Base-by-base conservation (phyloP, 805 yeast species). In the Yamadazyma akitaensis region DNA sequence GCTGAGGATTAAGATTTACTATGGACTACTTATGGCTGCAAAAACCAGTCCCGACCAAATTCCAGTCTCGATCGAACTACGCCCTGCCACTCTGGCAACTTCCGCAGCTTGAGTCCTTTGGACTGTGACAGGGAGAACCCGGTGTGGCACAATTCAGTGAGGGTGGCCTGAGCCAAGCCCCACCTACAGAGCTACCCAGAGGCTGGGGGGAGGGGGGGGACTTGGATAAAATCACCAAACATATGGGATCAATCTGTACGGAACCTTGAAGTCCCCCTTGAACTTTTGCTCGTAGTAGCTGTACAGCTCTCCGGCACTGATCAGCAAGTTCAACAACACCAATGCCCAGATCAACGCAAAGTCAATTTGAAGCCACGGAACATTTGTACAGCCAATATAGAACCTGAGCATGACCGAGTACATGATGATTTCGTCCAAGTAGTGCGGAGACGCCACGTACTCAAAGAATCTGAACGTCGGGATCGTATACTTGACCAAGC, bases 391-490 rank as follows among this genome's bases (percentile, higher is more conserved):
- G 55, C 41, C 36, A n/a, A 45, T 18, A 16, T 44, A 54, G 13
- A 64, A 48, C 12, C 57, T 40, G 5, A 60, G 52, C n/a, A 70
- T 53, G 1, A 75, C 57, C 0, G 67, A 39, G 54, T 86, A 86
- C 2, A 86, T 73, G 31, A 75, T 24, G 6, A 82, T 65, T 57
- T 86, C 95, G 59, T 84, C 84, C 16, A 81, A 65, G 54, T 85
- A 86, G 61, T 86, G 95, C 0, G 92, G 85, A 53, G 84, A 79
- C 14, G 80, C 68, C 1, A 77, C 68, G n/a, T 60, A 60, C 37
- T 61, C 61, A 58, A 84, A 84, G 40, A 80, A 51, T 1, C 82
- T 73, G 31, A 64, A 60, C 2, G 56, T 60, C 2, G 95, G 94
- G 21, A 73, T 55, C 1, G 79, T 70, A 59, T 84, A 84, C 58